Percentiles rank a stretch among this genome's conserved stretches.
Conservation (phyloP, 106 monocot genomes). For the Iris macrosiphon region DNA sequence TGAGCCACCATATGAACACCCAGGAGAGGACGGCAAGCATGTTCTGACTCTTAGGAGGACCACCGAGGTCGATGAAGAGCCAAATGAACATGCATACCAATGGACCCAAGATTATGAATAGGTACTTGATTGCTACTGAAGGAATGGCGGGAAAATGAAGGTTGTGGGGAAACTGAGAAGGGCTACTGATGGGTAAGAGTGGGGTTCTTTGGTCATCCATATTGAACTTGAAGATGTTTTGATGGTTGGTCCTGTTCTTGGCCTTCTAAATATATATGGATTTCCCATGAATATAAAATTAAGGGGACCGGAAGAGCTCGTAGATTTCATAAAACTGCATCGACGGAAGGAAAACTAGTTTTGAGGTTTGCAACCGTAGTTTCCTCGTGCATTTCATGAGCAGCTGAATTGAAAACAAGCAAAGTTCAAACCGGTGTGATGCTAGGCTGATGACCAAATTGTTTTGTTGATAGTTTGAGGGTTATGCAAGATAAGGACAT, state of each 20-base stretch:
- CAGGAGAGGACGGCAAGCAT: neutral
- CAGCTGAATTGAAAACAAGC: slow-evolving; percentile 6
- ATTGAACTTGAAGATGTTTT: neutral
- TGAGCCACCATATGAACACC: neutral
- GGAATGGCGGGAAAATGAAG: neutral
- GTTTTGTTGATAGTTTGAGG: too few relatives aligned
- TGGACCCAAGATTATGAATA: neutral
- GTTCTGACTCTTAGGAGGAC: neutral
- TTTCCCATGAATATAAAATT: neutral
- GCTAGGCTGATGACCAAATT: too few relatives aligned
- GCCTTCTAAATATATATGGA: neutral
- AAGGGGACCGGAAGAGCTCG: too few relatives aligned
- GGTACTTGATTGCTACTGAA: neutral
- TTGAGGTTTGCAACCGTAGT: neutral
- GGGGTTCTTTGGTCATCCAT: neutral
- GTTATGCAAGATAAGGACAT: too few relatives aligned
- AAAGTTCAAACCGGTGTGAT: too few relatives aligned
- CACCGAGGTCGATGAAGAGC: neutral
- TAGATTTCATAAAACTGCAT: too few relatives aligned
- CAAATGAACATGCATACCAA: neutral
- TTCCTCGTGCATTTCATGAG: neutral
- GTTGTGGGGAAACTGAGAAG: too few relatives aligned
- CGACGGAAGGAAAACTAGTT: neutral
- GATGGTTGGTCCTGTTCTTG: neutral
- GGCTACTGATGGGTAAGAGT: neutral